Conservation (phyloP, 1,284 basidiomycete species). For the Ustilago vetiveriae region DNA sequence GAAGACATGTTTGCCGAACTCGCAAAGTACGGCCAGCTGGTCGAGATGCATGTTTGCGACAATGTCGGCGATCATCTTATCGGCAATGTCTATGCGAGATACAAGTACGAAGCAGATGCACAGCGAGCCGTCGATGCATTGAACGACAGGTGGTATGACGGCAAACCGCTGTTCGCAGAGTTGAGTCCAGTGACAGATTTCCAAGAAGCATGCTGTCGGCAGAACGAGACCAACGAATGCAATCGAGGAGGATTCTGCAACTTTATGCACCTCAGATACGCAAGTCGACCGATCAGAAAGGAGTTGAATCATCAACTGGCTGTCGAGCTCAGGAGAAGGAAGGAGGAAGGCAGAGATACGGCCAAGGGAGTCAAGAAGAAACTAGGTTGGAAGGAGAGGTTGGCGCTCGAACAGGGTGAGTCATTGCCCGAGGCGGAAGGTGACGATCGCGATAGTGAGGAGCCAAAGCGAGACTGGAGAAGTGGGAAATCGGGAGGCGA, state of each 20-base stretch:
- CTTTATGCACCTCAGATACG: slow-evolving; percentile 85
- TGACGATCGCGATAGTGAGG: background rate
- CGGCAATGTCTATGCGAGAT: slow-evolving; percentile 97
- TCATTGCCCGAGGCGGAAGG: background rate
- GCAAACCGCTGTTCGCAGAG: slow-evolving; percentile 95
- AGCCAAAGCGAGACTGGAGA: slow-evolving; percentile 22
- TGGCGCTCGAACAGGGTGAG: slow-evolving; percentile 36
- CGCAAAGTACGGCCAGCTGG: slow-evolving; percentile 90
- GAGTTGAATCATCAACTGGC: slow-evolving; percentile 60
- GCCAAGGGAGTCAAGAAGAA: slow-evolving; percentile 22
- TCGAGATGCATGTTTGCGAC: slow-evolving; percentile 96
- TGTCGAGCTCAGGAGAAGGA: slow-evolving; percentile 53
- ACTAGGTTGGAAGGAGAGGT: slow-evolving; percentile 43
- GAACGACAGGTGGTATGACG: slow-evolving; percentile 98
- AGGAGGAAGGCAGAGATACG: slow-evolving; percentile 25
- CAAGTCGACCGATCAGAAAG: slow-evolving; percentile 42
- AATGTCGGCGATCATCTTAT: slow-evolving; percentile 99
- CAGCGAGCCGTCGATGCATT: slow-evolving; percentile 89
- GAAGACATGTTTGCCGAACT: slow-evolving; percentile 82
- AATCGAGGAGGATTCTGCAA: slow-evolving; percentile 81
- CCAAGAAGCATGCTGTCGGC: slow-evolving; percentile 96
- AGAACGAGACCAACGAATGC: slow-evolving; percentile 77
- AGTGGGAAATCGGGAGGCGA: slow-evolving; percentile 26
- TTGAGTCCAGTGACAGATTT: slow-evolving; percentile 98
- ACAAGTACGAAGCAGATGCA: slow-evolving; percentile 98